Conservation (phyloP, 1,284 basidiomycete genomes). For the Melampsora americana region DNA sequence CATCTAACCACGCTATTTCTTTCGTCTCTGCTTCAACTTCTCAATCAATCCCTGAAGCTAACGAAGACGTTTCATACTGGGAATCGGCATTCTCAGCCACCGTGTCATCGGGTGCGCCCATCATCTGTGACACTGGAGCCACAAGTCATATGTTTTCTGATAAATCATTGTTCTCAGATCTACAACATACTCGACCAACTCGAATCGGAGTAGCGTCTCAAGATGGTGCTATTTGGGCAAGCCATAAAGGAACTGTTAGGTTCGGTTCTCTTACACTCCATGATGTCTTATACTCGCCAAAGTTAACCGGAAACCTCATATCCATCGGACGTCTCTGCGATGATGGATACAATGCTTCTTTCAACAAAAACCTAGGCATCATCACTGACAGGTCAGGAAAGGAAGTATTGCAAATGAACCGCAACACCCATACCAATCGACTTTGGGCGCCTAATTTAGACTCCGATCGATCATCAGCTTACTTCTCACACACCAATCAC, state of each 20-base stretch:
- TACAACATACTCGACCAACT: background rate
- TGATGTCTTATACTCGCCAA: background rate
- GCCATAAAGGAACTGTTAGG: background rate
- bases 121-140: background rate
- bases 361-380: background rate
- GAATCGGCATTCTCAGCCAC: background rate
- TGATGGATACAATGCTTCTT: background rate
- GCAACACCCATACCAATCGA: background rate
- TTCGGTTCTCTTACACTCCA: background rate
- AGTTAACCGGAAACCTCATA: background rate
- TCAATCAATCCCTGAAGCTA: background rate
- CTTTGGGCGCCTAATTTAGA: background rate
- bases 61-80: background rate
- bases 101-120: background rate
- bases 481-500: background rate
- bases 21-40: background rate
- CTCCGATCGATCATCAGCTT: background rate
- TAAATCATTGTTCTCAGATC: background rate
- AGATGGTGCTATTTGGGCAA: background rate
- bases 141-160: background rate
- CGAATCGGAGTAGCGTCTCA: background rate
- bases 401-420: background rate
- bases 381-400: background rate
- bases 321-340: background rate
- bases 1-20: background rate